These are phyloP conservation scores for Fusarium decemcellulare DNA, from an alignment of 2,329 filamentous ascomycete species.

Conservation along the genomic window DNA sequence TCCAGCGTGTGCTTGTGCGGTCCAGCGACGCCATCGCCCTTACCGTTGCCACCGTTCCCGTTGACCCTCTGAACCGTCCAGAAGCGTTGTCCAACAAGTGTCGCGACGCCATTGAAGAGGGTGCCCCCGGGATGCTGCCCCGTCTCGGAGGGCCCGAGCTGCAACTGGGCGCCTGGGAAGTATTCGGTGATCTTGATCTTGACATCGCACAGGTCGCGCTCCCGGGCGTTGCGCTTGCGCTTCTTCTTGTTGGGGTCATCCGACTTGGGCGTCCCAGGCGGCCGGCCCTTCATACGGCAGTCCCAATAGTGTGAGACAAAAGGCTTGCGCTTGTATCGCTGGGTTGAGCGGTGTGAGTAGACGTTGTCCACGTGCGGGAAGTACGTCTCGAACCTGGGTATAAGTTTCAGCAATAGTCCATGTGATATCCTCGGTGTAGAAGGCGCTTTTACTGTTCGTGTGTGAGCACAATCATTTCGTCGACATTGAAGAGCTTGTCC, in stretches of 20 bases:
- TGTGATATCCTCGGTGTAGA: background rate
- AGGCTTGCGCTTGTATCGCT: slow-evolving; percentile 85
- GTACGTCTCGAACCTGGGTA: slow-evolving; percentile 79
- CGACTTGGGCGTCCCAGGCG: slow-evolving; percentile 84
- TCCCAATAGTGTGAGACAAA: slow-evolving; percentile 90
- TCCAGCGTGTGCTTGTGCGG: slow-evolving; percentile 82
- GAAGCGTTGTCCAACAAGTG: slow-evolving; percentile 66
- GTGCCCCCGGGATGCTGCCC: slow-evolving; percentile 13
- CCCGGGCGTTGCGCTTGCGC: slow-evolving; percentile 80
- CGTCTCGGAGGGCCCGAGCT: slow-evolving; percentile 32
- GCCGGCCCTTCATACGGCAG: slow-evolving; percentile 84
- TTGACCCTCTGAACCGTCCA: slow-evolving; percentile 86
- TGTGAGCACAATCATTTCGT: slow-evolving; percentile 78
- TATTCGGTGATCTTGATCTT: slow-evolving; percentile 91
- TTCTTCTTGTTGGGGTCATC: slow-evolving; percentile 88
- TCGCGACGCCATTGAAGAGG: slow-evolving; percentile 16
- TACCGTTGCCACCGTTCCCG: slow-evolving; percentile 81
- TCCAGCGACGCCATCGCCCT: slow-evolving; percentile 77
- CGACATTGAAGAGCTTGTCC: slow-evolving; percentile 80
- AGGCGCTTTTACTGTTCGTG: slow-evolving; percentile 74
- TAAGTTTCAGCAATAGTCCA: background rate
- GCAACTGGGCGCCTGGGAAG: slow-evolving; percentile 68
- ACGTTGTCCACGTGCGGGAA: slow-evolving; percentile 89
- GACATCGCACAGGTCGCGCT: slow-evolving; percentile 86
- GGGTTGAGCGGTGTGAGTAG: slow-evolving; percentile 87